Conservation (phyloP, 2,329 filamentous ascomycete genomes). For the Herpotrichia juniperi region DNA sequence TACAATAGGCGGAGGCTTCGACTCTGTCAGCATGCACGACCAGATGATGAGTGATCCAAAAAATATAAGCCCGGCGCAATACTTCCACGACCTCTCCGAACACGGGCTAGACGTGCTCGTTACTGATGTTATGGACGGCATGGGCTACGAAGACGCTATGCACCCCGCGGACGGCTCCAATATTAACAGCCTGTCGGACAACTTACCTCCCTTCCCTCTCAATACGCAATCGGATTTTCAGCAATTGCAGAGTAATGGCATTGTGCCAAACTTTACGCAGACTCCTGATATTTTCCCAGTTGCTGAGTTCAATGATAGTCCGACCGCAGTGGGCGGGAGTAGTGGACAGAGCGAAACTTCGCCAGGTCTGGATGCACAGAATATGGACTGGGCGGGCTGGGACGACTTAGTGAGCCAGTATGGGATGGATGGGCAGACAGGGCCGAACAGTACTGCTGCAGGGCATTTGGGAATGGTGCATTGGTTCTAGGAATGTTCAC, state of each 20-base stretch:
- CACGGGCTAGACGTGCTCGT: slow-evolving; percentile 36
- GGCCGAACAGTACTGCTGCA: slow-evolving; percentile 15
- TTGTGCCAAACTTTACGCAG: slow-evolving; percentile 6
- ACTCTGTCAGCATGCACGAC: background rate
- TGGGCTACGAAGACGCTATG: slow-evolving; percentile 9
- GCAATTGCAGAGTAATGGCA: background rate
- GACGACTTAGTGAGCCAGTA: slow-evolving; percentile 56
- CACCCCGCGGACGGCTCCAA: background rate
- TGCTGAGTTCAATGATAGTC: slow-evolving; percentile 32
- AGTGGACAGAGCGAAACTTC: slow-evolving; percentile 20
- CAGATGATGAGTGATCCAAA: no score
- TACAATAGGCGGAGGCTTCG: background rate
- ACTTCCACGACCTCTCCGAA: slow-evolving; percentile 26
- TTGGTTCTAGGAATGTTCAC: slow-evolving; percentile 25
- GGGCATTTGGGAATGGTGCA: slow-evolving; percentile 29
- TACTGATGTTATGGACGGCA: slow-evolving; percentile 34
- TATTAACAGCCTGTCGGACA: background rate
- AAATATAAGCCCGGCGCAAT: slow-evolving; percentile 13
- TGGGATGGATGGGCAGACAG: slow-evolving; percentile 45
- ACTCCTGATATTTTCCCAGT: slow-evolving; percentile 13
- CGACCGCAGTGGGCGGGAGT: slow-evolving; percentile 11
- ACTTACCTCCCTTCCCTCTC: background rate
- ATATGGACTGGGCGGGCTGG: slow-evolving; percentile 56
- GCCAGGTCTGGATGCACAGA: slow-evolving; percentile 43
- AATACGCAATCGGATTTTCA: background rate